Evolutionary conservation across 2,329 filamentous ascomycete species (phyloP).

Genomic region (Fusarium albosuccineum): DNA sequence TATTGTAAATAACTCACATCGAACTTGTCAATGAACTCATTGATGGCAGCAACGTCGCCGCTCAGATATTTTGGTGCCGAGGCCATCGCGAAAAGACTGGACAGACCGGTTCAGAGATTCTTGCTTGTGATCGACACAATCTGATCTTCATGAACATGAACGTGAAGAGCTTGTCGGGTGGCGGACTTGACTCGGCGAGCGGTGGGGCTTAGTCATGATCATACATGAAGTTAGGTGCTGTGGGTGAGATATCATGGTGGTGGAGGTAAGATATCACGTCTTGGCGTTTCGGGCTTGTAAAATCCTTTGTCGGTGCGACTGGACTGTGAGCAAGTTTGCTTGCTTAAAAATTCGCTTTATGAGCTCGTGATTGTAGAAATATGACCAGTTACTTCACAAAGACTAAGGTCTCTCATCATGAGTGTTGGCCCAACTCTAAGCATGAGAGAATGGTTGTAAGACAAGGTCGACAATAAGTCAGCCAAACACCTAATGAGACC

Average conservation of each 20-base stretch:
- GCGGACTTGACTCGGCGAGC: conserved; percentile 3
- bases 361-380: no score
- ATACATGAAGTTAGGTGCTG: conserved; percentile 8
- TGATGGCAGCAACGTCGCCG: conserved; percentile 81
- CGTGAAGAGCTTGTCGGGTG: conserved; percentile 4
- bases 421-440: no score
- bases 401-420: no score
- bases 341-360: no score
- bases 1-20: conserved; percentile 75
- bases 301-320: no score
- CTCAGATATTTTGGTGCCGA: conserved; percentile 74
- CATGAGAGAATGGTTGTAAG: no score
- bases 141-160: conserved; percentile 1
- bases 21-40: conserved; percentile 88
- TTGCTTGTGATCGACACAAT: conserved; percentile 10
- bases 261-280: neutral
- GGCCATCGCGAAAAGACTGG: conserved; percentile 39
- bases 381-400: no score
- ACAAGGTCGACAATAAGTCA: no score
- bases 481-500: no score
- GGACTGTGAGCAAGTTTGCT: no score
- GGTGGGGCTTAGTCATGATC: conserved; percentile 26
- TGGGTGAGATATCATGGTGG: no score
- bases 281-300: neutral
- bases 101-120: neutral